Percentiles rank a stretch among this genome's conserved stretches.
Conservation (phyloP, 1,139 yeast genomes). For the Geotrichum phurueaensis region DNA sequence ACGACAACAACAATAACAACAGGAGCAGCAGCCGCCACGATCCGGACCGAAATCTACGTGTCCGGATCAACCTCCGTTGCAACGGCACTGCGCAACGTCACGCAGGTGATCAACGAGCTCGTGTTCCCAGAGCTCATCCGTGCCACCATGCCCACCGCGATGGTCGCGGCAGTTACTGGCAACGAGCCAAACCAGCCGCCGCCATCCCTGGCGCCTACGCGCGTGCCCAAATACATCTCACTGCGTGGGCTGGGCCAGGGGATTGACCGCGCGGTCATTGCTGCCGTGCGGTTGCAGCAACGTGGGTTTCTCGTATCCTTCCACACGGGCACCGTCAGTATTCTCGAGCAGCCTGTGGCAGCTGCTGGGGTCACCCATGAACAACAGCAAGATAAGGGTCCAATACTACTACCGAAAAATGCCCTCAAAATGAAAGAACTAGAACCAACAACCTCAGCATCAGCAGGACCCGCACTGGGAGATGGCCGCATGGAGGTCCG, state of each 20-base stretch:
- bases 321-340: constrained; percentile 23
- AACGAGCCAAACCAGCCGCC: not conserved
- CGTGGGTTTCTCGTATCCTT: constrained; percentile 26
- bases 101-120: constrained; percentile 7
- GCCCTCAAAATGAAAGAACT: not conserved
- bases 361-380: constrained; percentile 7
- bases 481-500: not conserved
- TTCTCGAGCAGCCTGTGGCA: constrained; percentile 17
- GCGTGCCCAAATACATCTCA: constrained; percentile 21
- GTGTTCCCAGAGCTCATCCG: constrained; percentile 26
- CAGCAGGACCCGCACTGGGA: not conserved
- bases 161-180: not conserved
- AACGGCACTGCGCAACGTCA: constrained; percentile 10
- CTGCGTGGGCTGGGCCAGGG: constrained; percentile 34
- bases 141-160: constrained; percentile 21
- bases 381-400: not conserved
- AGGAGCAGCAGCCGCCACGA: not conserved
- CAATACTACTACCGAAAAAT: not conserved
- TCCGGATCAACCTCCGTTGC: constrained; percentile 12
- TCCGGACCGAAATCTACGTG: constrained; percentile 10
- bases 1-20: not conserved
- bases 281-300: constrained; percentile 30
- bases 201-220: not conserved
- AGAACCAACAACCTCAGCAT: not conserved
- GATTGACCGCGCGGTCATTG: constrained; percentile 30